Evolutionary conservation across 2,329 filamentous ascomycete genomes (phyloP), one percentile per base, ranked within the genome.

Genomic region (Endoconidiophora polonica): DNA sequence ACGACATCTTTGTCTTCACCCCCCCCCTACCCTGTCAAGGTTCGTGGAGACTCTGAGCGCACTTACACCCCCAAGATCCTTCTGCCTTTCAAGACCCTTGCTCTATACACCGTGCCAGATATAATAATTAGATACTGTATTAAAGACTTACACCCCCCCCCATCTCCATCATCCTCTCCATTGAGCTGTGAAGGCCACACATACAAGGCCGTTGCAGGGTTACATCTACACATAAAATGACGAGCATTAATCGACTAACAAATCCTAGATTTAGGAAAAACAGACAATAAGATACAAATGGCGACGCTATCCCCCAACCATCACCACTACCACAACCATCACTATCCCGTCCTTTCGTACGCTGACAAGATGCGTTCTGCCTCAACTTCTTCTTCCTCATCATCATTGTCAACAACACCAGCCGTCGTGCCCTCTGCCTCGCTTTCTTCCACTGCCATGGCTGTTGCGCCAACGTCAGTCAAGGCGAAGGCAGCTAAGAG

Each of bases 241-340:
- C 12, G 29, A 33, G 29, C 4, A 33, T 33, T 33, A 33, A 33
- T 33, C 29, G 29, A 43, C 20, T 23, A 43, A 42, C 18, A 43
- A 43, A 43, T 18, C 20, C 24, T 43, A 23, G 41, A 43, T 43
- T 14, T 18, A 22, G 18, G 41, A 43, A 24, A 33, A 33, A 9
- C 29, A 33, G 9, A 33, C 29, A 33, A 43, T 59, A 65, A 63
- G 61, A 63, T 73, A 73, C 70, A 77, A 79, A 81, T 81, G 77
- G 75, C 76, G 70, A 72, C 71, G 66, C 70, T 72, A 69, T 69
- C 76, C 76, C 76, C 76, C 73, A 73, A 74, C 66, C 66, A 72
- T 61, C 68, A 65, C 63, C 63, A 64, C 62, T 63, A 67, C 63
- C 66, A 66, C 37, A 52, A 53, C 39, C 66, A 46, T 29, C 49